phyloP scores from a whole-genome alignment of 768 basidiomycete species.

The Boletellus ananiceps region DNA sequence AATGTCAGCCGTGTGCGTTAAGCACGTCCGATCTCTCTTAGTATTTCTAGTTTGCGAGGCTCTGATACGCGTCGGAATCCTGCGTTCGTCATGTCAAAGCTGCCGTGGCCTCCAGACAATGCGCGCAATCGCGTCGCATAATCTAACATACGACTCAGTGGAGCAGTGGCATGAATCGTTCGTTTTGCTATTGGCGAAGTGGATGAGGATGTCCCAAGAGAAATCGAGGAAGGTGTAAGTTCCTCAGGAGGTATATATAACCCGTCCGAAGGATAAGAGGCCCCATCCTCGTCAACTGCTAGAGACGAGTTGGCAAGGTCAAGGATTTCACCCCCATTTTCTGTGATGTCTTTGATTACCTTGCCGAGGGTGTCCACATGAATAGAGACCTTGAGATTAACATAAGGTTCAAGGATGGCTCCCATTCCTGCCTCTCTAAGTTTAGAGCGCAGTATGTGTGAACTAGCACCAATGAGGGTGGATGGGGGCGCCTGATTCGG shows the following conservation, averaged over 20 bases:
- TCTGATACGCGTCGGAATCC: constrained; percentile 70
- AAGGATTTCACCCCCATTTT: constrained; percentile 73
- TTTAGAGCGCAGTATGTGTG: constrained; percentile 57
- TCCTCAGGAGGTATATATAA: constrained; percentile 72
- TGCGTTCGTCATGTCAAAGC: constrained; percentile 74
- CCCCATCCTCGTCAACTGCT: constrained; percentile 34
- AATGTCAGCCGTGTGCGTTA: constrained; percentile 27
- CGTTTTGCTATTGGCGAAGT: constrained; percentile 46
- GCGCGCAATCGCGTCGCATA: constrained; percentile 76
- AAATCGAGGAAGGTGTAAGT: constrained; percentile 66
- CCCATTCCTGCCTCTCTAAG: constrained; percentile 64
- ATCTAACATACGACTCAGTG: constrained; percentile 78
- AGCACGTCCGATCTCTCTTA: constrained; percentile 74
- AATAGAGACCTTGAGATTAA: constrained; percentile 63
- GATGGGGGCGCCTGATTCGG: constrained; percentile 44
- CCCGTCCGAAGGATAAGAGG: constrained; percentile 53
- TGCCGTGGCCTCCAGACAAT: constrained; percentile 75
- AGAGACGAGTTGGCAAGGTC: constrained; percentile 47
- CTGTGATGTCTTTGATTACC: constrained; percentile 80
- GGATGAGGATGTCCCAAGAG: constrained; percentile 26
- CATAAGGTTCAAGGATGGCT: constrained; percentile 74
- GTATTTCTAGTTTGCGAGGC: constrained; percentile 61
- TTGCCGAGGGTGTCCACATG: constrained; percentile 66
- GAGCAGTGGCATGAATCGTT: constrained; percentile 68
- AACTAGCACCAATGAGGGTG: constrained; percentile 60